A percentile compares a stretch with the other conserved stretches of the same genome.
These are phyloP conservation scores for Xylaria acuta DNA, from an alignment of 495 filamentous ascomycete species.

Conservation along the genomic window DNA sequence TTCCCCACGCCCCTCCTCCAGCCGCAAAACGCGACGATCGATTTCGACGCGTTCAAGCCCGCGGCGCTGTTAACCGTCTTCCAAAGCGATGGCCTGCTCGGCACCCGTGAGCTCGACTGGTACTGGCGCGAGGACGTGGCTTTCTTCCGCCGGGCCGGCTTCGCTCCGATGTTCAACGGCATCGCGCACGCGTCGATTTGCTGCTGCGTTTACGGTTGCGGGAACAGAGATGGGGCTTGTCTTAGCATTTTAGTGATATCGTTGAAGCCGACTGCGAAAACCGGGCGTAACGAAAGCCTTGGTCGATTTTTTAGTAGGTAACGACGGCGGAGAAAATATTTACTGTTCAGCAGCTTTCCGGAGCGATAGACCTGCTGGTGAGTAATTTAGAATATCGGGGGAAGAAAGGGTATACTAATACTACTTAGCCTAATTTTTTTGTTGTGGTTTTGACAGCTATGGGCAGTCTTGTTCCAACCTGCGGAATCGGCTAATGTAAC, in stretches of 20 bases:
- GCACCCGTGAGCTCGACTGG: slow-evolving; percentile 29
- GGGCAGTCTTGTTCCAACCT: slow-evolving; percentile 21
- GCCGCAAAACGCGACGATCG: background rate
- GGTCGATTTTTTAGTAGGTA: background rate
- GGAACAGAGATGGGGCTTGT: background rate
- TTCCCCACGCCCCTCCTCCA: background rate
- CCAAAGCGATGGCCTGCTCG: slow-evolving; percentile 24
- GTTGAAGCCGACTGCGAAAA: background rate
- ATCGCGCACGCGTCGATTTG: background rate
- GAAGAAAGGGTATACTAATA: background rate
- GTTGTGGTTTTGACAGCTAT: slow-evolving; percentile 9
- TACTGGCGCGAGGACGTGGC: slow-evolving; percentile 24
- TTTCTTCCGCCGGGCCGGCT: slow-evolving; percentile 15
- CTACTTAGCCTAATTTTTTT: background rate
- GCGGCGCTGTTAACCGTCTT: slow-evolving; percentile 19
- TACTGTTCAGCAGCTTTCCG: background rate
- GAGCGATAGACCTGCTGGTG: background rate
- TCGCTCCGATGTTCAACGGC: background rate
- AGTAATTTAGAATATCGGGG: background rate
- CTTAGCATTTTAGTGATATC: background rate
- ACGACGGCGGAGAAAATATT: background rate
- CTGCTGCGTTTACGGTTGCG: background rate
- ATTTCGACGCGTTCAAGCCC: background rate
- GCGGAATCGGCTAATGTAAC: background rate
- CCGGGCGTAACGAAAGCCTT: background rate